A percentile compares a stretch with the other conserved stretches of the same genome.
Conservation (phyloP, 2,329 filamentous ascomycete genomes). For the Alternaria tenuissima region DNA sequence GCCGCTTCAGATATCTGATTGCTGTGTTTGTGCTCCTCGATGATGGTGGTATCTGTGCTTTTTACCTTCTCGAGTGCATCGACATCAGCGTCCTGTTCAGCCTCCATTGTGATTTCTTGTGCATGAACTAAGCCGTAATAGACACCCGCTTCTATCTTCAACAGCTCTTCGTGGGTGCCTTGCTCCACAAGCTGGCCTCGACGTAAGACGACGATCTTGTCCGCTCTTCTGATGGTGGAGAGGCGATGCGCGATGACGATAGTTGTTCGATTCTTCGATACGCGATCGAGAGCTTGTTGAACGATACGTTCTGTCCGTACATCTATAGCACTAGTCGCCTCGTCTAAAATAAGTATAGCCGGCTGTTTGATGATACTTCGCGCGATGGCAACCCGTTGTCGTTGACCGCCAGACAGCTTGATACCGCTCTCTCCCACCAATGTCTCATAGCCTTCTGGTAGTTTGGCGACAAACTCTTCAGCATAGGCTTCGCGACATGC, state of each 20-base stretch:
- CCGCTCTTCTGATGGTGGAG: conserved; percentile 78
- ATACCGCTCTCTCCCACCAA: conserved; percentile 79
- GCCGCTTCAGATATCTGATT: conserved; percentile 13
- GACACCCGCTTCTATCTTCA: conserved; percentile 66
- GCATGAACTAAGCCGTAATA: conserved; percentile 72
- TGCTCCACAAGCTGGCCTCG: conserved; percentile 75
- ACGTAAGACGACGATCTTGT: conserved; percentile 79
- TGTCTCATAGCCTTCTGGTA: conserved; percentile 71
- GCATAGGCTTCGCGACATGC: conserved; percentile 52
- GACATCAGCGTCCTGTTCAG: conserved; percentile 29
- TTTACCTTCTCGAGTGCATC: conserved; percentile 23
- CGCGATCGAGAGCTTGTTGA: conserved; percentile 65
- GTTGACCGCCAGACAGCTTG: conserved; percentile 83
- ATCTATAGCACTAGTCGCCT: conserved; percentile 75
- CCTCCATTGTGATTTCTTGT: conserved; percentile 44
- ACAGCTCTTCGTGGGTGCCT: conserved; percentile 77
- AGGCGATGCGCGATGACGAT: conserved; percentile 82
- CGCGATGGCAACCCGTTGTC: conserved; percentile 82
- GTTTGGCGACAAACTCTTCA: conserved; percentile 48
- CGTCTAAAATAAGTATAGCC: conserved; percentile 74
- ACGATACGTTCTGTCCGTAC: conserved; percentile 63
- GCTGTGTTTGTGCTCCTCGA: conserved; percentile 12
- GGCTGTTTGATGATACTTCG: conserved; percentile 74
- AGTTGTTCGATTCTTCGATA: conserved; percentile 71
- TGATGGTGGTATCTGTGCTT: conserved; percentile 24